Base-by-base conservation (phyloP, 2,329 filamentous ascomycete genomes). In the Nannizzia gypsea region DNA sequence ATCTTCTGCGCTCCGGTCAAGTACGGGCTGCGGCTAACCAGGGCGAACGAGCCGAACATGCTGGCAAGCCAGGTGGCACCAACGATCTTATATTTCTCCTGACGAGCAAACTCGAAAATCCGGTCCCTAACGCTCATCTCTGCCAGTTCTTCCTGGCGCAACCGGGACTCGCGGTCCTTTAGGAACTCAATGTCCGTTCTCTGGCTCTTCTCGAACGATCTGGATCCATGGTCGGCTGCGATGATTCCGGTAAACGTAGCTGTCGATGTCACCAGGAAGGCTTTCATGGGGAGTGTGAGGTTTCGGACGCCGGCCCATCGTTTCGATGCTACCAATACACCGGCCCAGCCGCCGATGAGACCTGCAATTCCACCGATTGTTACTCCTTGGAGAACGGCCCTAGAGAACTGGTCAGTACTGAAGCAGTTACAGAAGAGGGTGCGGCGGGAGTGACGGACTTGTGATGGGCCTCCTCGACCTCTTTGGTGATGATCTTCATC, bases 401-500 rank as follows among this genome's bases (percentile, higher is more conserved):
- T 83, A 69, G 63, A 66, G 60, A 66, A 60, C 31, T 17, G 1
- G 26, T 54, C n/a, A 54, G 50, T 34, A 34, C 8, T n/a, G 20
- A 50, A 52, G 9, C 22, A 17, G 26, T 34, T 3, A 34, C 8
- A 34, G 31, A 34, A 34, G 31, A 11, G 31, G 31, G n/a, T 31
- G n/a, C 15, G 26, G 28, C 61, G 42, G 57, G 65, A 64, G 11
- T 6, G 9, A 40, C 76, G 57, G 75, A 84, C 82, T 80, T 77
- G 82, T 95, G 96, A 81, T 96, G 91, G 59, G 83, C 88, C 62
- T 80, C 73, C 77, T 96, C 91, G 78, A 96, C 89, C 83, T 96
- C 90, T 73, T 92, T 90, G 68, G 88, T 95, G 72, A 97, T 82
- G 71, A 97, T 80, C 86, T 96, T 97, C 93, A 97, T 99, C 64